phyloP scores from a whole-genome alignment of 345 rosid species.

The Physaria fendleri region DNA sequence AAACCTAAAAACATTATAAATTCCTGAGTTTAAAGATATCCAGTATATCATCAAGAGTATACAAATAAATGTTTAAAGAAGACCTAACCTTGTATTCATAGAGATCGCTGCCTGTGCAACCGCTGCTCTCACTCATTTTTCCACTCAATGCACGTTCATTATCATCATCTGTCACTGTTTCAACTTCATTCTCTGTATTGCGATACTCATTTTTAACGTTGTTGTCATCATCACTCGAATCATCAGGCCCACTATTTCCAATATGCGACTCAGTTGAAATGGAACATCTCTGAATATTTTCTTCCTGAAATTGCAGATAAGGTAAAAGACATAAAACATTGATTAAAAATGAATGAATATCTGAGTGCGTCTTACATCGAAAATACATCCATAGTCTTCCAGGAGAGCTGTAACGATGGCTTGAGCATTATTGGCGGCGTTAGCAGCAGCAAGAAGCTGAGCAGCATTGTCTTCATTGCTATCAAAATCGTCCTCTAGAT shows the following conservation, averaged over 20 bases:
- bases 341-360: neutral
- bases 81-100: conserved; percentile 79
- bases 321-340: conserved; percentile 3
- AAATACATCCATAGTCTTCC: conserved; percentile 83
- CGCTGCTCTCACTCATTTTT: conserved; percentile 90
- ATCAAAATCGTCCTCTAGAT: conserved; percentile 86
- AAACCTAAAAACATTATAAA: neutral
- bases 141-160: conserved; percentile 71
- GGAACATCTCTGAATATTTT: conserved; percentile 87
- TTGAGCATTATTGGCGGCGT: conserved; percentile 95
- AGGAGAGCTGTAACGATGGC: conserved; percentile 72
- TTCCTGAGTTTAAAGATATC: neutral
- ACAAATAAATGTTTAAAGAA: conserved; percentile 14
- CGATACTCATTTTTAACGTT: conserved; percentile 69
- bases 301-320: conserved; percentile 60
- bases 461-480: conserved; percentile 80
- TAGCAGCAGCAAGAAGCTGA: conserved; percentile 99
- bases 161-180: conserved; percentile 74
- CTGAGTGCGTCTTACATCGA: conserved; percentile 63
- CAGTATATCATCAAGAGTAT: neutral
- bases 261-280: conserved; percentile 84
- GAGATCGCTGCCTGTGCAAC: conserved; percentile 73
- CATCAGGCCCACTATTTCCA: conserved; percentile 87
- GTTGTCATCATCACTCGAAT: conserved; percentile 88
- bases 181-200: conserved; percentile 88